Base-by-base conservation (phyloP, 139 green algal genomes). In the Eudorina sp. region DNA sequence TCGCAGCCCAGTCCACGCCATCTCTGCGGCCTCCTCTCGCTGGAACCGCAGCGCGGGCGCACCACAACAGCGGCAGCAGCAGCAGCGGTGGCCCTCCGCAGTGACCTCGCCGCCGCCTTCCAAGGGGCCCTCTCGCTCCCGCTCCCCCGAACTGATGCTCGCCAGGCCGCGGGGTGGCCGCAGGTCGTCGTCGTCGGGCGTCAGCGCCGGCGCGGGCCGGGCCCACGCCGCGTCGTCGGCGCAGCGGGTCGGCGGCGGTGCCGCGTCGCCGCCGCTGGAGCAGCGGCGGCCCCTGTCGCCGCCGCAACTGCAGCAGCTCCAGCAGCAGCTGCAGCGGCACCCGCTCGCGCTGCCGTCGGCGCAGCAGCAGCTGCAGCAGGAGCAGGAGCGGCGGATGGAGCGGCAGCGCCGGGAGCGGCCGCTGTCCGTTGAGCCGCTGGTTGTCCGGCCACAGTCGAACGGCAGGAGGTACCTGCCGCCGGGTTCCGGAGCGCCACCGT, bases 401-500 rank as follows among this genome's bases (percentile, higher is more conserved):
- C 36, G 7, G 38, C 40, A 78, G 40, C 36, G 23, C 21, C 38
- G 38, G 69, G 4, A 36, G 25, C 38, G 41, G 40, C 41, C 21
- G 41, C 8, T 19, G 38, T 41, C 41, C 31, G 31, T 83, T 6
- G 48, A 31, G 48, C 75, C 75, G 1, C 34, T 83, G n/a, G 34
- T 45, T 4, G 34, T 83, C 13, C 75, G 75, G 5, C 48, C 75
- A 7, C 75, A 68, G 16, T 83, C 75, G 29, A 25, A 34, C 3
- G 48, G 75, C 48, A 53, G 75, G 75, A 48, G 75, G n/a, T 83
- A 83, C 34, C 36, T 62, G 36, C 72, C 77, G 16, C 77, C 77
- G 53, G 51, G 43, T 25, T 16, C 75, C 11, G 41, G 48, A 68
- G 48, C n/a, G 3, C n/a, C 43, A 11, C 46, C 27, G 46, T n/a